Evolutionary conservation across 257 asterid genomes (phyloP), one percentile per base, ranked within the genome.

Genomic region (Hygrophila difformis): DNA sequence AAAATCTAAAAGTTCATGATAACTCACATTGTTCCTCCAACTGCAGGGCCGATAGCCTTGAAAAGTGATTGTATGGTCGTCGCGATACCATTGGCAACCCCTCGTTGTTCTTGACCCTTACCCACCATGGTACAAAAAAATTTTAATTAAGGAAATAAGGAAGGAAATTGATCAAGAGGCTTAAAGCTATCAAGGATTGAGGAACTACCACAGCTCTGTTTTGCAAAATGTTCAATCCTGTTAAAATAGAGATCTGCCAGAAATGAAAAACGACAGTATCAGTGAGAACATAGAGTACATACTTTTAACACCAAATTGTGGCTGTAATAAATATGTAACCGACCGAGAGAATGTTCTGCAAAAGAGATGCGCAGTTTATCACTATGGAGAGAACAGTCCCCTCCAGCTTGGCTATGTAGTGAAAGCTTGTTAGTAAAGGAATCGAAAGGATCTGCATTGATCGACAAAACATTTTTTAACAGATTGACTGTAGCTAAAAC

Each of bases 1-100:
- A 26, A 26, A 26, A 26, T n/a, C n/a, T n/a, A n/a, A 8, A 26
- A 3, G 31, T 26, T 26, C 31, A 44, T 3, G 47, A 41, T 12
- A 67, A 65, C 95, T 71, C 63, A 85, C 94, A 81, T 15, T 13
- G 64, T 40, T 55, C 95, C 95, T 46, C 85, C 95, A 17, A 71
- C 79, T 9, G 92, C 91, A 5, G 94, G 95, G 26, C 95, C 95
- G 42, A 51, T 42, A 3, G 95, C 82, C 63, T 76, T 81, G 70
- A 62, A 82, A 42, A 78, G 59, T 31, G 94, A 85, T 92, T 78
- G 70, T 18, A 74, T 59, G 40, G 79, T 65, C 87, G 81, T 76
- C 34, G 95, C 71, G 35, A 85, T 53, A 34, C 95, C 95, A 57
- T 85, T 85, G 23, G 95, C 95, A 52, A 87, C 92, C 38, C 95